Conservation (phyloP, 1,284 basidiomycete species). For the Leccinum griseonigrum region DNA sequence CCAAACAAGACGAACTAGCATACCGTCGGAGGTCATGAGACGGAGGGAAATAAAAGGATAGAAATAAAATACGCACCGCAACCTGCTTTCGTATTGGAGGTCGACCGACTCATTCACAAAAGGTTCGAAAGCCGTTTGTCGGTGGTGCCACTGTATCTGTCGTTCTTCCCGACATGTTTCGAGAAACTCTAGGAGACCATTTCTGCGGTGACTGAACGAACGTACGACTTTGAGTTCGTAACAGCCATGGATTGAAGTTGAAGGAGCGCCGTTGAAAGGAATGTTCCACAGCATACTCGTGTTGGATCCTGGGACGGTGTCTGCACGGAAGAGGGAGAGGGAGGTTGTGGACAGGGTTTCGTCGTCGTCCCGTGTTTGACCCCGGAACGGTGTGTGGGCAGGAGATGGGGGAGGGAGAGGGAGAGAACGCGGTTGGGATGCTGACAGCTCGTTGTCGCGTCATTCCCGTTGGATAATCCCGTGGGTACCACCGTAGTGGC, state of each 20-base stretch:
- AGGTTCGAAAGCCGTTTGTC: conserved; percentile 29
- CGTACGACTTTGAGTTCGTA: conserved; percentile 17
- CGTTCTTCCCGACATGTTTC: conserved; percentile 10
- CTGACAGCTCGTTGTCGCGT: no score
- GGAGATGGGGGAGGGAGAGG: no score
- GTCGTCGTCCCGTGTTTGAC: no score
- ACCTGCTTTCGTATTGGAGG: conserved; percentile 42
- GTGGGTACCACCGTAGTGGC: no score
- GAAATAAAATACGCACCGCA: conserved; percentile 29
- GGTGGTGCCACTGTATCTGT: conserved; percentile 13
- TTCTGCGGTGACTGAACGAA: conserved; percentile 19
- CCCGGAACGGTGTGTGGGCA: no score
- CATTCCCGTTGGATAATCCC: no score
- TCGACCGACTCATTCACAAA: conserved; percentile 35
- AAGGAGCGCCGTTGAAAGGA: conserved; percentile 14
- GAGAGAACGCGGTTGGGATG: no score
- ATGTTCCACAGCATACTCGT: conserved; percentile 23
- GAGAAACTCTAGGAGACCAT: conserved; percentile 22
- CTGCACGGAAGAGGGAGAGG: no score
- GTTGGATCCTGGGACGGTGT: no score
- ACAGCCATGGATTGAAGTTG: conserved; percentile 13
- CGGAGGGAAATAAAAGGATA: background rate
- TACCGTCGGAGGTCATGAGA: background rate
- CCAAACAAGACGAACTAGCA: conserved; percentile 37
- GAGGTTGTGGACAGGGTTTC: no score